Base-by-base conservation (phyloP, 2,329 filamentous ascomycete genomes). In the Hypomyces perniciosus region DNA sequence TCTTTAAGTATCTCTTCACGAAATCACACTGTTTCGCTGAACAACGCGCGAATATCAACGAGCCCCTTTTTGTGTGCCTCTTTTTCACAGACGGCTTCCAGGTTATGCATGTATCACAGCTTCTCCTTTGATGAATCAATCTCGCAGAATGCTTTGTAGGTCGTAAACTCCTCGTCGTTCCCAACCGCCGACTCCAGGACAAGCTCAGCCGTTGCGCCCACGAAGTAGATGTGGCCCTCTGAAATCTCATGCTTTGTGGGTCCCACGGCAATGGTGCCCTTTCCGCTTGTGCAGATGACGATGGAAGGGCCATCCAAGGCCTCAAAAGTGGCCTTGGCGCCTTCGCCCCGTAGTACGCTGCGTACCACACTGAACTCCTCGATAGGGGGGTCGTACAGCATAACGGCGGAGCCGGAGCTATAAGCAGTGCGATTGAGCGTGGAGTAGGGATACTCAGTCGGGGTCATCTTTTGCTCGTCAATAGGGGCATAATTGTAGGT, bases 401-500 rank as follows among this genome's bases (percentile, higher is more conserved):
- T 73, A 4, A 83, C 80, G 6, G 81, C 76, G 2, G 88, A 92
- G 45, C 77, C 82, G 5, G 86, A 90, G 55, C 82, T 87, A 72
- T 96, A 96, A 6, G 85, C 90, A 1, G 77, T 70, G n/a, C 83
- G 80, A 68, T 96, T 95, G 49, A 96, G 76, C 2, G 85, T 88
- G 9, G 80, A 86, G 65, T 93, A 96, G 1, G 90, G 86, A 65
- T 96, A 97, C 61, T 93, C 87, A 12, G 76, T 78, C 0, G 93
- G 90, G 5, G 78, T 65, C 85, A 99, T 95, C 74, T 96, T 96
- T 68, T 99, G 93, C 71, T 95, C 85, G 54, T 88, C 85, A 57
- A 96, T 96, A 2, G 93, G 92, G 0, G 93, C 91, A 63, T 95
- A 96, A 61, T 85, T 88, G 75, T 99, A 99, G 0, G 93, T 99